phyloP scores from a whole-genome alignment of 2,329 filamentous ascomycete genomes.

The Penicillium sp. region DNA sequence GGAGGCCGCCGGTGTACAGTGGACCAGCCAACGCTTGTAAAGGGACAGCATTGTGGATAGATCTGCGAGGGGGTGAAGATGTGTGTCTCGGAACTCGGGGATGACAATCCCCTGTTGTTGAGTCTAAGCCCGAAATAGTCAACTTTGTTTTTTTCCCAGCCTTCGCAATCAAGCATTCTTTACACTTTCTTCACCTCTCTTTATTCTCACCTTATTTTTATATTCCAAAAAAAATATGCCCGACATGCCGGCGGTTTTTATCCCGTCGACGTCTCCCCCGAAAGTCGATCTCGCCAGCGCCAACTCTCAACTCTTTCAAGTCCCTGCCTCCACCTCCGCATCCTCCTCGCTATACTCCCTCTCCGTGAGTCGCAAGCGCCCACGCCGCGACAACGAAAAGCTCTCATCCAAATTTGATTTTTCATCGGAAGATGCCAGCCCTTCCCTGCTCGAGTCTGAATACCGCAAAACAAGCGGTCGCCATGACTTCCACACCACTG shows the following conservation, averaged over 20 bases:
- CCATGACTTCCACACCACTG: conserved; percentile 24
- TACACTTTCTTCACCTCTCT: not conserved
- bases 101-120: not conserved
- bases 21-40: conserved; percentile 44
- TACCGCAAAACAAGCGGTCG: conserved; percentile 37
- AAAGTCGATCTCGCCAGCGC: conserved; percentile 40
- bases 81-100: not conserved
- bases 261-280: conserved; percentile 36
- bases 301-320: conserved; percentile 38
- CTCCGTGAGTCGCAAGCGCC: conserved; percentile 34
- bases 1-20: conserved; percentile 57
- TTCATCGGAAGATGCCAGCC: conserved; percentile 28
- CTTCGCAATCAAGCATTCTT: not conserved
- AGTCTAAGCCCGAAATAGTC: not conserved
- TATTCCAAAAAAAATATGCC: conserved; percentile 15
- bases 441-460: conserved; percentile 38
- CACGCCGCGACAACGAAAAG: conserved; percentile 28
- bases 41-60: not conserved
- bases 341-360: conserved; percentile 40
- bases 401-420: conserved; percentile 24
- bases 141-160: not conserved
- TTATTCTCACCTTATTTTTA: not conserved
- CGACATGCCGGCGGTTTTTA: conserved; percentile 35
- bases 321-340: conserved; percentile 35
- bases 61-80: not conserved